A percentile compares a stretch with the other conserved stretches of the same genome.
Conservation (phyloP, 2,329 filamentous ascomycete species). For the Septoria linicola region DNA sequence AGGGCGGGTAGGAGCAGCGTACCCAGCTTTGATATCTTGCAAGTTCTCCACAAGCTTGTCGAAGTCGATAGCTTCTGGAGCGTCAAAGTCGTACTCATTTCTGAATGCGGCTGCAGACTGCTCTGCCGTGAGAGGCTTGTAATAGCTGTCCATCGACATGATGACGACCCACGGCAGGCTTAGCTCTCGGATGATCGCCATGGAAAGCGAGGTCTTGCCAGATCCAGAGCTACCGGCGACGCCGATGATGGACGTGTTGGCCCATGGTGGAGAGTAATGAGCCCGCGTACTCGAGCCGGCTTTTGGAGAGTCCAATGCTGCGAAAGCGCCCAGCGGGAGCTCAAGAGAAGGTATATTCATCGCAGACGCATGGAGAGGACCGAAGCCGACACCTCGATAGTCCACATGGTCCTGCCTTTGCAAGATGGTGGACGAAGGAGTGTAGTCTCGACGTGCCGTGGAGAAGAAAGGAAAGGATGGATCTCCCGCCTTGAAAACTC, state of each 20-base stretch:
- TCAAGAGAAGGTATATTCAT: constrained; percentile 33
- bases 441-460: constrained; percentile 16
- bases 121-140: constrained; percentile 80
- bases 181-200: constrained; percentile 84
- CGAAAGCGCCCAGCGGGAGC: constrained; percentile 30
- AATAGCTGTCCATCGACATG: constrained; percentile 97
- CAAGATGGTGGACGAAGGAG: constrained; percentile 2
- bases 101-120: constrained; percentile 76
- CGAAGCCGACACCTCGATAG: constrained; percentile 29
- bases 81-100: constrained; percentile 95
- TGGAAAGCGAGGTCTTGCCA: constrained; percentile 88
- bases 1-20: constrained; percentile 41
- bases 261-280: constrained; percentile 93
- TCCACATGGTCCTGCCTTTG: constrained; percentile 31
- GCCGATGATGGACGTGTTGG: constrained; percentile 92
- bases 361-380: constrained; percentile 33
- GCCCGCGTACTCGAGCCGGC: constrained; percentile 41
- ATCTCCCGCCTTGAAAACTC: no score
- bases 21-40: constrained; percentile 88
- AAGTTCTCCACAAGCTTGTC: constrained; percentile 79
- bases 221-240: constrained; percentile 95
- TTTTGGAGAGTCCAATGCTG: constrained; percentile 18
- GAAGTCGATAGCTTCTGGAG: constrained; percentile 92
- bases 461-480: constrained; percentile 13
- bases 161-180: constrained; percentile 98